Evolutionary conservation across 176 grass and related monocot genomes (phyloP), one percentile per base, ranked within the genome.

Genomic region (Rhynchospora tenuis): DNA sequence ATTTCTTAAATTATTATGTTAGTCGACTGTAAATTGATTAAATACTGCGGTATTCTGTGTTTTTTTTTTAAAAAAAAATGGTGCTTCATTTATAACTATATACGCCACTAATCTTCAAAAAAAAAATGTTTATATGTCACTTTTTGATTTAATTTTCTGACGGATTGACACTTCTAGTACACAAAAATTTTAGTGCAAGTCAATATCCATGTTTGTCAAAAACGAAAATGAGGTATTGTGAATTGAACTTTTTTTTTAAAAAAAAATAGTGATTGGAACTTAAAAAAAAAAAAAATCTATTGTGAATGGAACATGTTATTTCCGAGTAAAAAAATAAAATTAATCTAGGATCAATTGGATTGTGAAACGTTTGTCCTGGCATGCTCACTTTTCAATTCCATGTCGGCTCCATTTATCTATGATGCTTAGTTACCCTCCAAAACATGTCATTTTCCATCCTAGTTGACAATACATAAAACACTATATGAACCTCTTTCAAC

Each of bases 371-470:
- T 76, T 76, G 73, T 76, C 73, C 17, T 52, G 73, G 24, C 48
- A 76, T 54, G 48, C 73, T 54, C 48, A 76, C 73, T 76, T 61
- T 81, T 47, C 57, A 81, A 81, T 81, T 81, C 57, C 16, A 47
- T 63, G 78, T 81, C 78, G 78, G 78, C 78, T 81, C 57, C 56
- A 81, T 81, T 63, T 81, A 81, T 81, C 56, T 45, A 81, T 63
- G 78, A 60, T 81, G 54, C 29, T 80, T 61, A 81, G 59, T 42
- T 81, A 80, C 76, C 56, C 57, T 44, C 76, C 51, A 80, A 60
- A 80, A 58, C 31, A 80, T 33, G 57, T 59, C 15, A 80, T 80
- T 38, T 80, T 59, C 33, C 29, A 60, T 43, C 70, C 70, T 26
- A 29, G 23, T 31, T 76, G 47, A 76, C 72, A 55, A 29, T 16